Evolutionary conservation across 192 early-diverging fungal species (phyloP), one percentile per base, ranked within the genome.

Genomic region (Coemansia sp.): DNA sequence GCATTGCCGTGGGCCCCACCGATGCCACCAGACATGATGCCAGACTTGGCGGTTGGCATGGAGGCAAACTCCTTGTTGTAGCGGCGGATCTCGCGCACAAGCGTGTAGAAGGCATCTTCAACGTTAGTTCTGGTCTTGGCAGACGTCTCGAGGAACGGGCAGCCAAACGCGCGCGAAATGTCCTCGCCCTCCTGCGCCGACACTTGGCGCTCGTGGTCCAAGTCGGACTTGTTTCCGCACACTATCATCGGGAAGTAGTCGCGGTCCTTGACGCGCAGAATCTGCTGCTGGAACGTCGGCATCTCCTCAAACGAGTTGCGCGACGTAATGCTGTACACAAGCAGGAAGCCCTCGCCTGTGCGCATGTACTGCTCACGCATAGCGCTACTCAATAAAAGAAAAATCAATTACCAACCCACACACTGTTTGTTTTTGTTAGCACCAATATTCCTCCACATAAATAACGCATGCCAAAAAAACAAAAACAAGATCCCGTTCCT

Each of bases 311-410:
- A 97, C 32, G 94, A 93, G 66, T 89, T 86, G 43, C 94, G 87
- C 23, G 94, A 92, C 56, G 91, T 95, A 67, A 97, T 96, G 59
- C 88, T 90, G 82, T 96, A 98, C 13, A 95, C 93, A 8, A 97
- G 83, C 48, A 98, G 70, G 69, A 98, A 98, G 13, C 93, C 96
- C 76, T 98, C 95, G 43, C 96, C 95, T 58, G 92, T 91, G 15
- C 93, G 89, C 86, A 97, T 97, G 86, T 95, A 98, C 79, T 98
- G 94, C 76, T 98, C 96, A 25, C 95, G 85, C 84, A 98, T 90
- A 6, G 90, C 90, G 67, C 87, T 89, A 79, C 57, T 52, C 0
- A 40, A 41, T 10, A 40, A 23, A 59, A 25, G 17, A 58, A 15
- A 62, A 50, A 52, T 9, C 22, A 40, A 19, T 3, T 3, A 15